phyloP scores from a whole-genome alignment of 352 stramenopile species.

The Pythium volutum region DNA sequence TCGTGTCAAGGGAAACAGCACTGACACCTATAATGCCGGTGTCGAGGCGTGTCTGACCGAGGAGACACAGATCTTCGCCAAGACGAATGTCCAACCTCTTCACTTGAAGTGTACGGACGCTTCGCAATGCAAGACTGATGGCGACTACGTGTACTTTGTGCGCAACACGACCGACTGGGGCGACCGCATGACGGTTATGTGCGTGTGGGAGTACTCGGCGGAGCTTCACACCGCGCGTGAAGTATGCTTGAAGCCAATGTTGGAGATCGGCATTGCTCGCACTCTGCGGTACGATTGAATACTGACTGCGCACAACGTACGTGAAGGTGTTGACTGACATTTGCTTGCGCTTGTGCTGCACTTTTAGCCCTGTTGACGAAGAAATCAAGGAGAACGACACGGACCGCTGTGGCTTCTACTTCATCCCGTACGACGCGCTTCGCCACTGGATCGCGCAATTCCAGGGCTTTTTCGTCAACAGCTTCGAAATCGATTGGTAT shows the following conservation, averaged over 20 bases:
- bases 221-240: constrained; percentile 43
- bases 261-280: constrained; percentile 61
- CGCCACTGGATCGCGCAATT: constrained; percentile 75
- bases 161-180: constrained; percentile 79
- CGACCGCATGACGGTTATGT: constrained; percentile 84
- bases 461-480: constrained; percentile 82
- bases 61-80: constrained; percentile 62
- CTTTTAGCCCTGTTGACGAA: constrained; percentile 36
- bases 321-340: neutral
- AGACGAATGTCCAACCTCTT: constrained; percentile 72
- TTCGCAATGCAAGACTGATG: constrained; percentile 47
- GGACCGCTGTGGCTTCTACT: constrained; percentile 80
- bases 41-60: constrained; percentile 57
- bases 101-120: constrained; percentile 61
- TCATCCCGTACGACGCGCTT: constrained; percentile 78
- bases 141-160: constrained; percentile 73
- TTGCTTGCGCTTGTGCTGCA: neutral
- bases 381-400: constrained; percentile 74
- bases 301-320: neutral
- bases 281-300: constrained; percentile 35
- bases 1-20: constrained; percentile 27
- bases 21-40: constrained; percentile 44
- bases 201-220: constrained; percentile 72
- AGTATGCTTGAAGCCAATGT: constrained; percentile 72
- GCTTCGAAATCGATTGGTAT: constrained; percentile 73